Evolutionary conservation across 306 rosid genomes (phyloP).

Genomic region (Fragaria vesca): DNA sequence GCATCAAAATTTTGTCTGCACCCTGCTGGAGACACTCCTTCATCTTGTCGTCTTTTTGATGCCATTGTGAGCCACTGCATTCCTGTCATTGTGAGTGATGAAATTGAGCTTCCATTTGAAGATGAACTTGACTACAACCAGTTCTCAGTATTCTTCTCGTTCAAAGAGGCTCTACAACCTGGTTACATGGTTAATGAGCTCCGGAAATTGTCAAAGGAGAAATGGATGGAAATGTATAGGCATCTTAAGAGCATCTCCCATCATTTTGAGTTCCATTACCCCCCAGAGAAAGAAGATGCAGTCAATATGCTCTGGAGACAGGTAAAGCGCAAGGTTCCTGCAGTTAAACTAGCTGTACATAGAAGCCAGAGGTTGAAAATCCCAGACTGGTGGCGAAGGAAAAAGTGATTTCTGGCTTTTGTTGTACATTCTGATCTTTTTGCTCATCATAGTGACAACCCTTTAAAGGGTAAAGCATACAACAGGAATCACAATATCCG

Average conservation of each 20-base stretch:
- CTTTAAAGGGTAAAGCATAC: slow-evolving; percentile 30
- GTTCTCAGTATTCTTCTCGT: slow-evolving; percentile 84
- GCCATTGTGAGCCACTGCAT: slow-evolving; percentile 96
- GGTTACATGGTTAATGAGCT: slow-evolving; percentile 75
- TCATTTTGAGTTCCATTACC: slow-evolving; percentile 90
- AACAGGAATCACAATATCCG: slow-evolving; percentile 14
- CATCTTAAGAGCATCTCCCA: slow-evolving; percentile 64
- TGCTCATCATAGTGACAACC: slow-evolving; percentile 25
- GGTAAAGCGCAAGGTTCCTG: slow-evolving; percentile 82
- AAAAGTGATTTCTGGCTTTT: slow-evolving; percentile 43
- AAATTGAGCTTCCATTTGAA: slow-evolving; percentile 96
- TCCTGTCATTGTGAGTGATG: slow-evolving; percentile 94
- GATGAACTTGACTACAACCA: slow-evolving; percentile 81
- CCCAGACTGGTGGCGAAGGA: slow-evolving; percentile 78
- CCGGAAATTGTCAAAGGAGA: slow-evolving; percentile 64
- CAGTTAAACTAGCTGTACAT: slow-evolving; percentile 65
- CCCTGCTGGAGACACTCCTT: slow-evolving; percentile 98
- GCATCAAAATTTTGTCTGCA: slow-evolving; percentile 89
- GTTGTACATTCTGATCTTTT: slow-evolving; percentile 47
- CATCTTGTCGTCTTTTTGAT: slow-evolving; percentile 96
- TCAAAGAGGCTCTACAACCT: slow-evolving; percentile 81
- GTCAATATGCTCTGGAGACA: slow-evolving; percentile 96
- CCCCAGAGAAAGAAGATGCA: slow-evolving; percentile 75
- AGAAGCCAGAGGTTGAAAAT: slow-evolving; percentile 78
- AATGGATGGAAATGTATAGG: slow-evolving; percentile 90